Conservation (phyloP, 176 grass and related monocot genomes). For the Triticum urartu region DNA sequence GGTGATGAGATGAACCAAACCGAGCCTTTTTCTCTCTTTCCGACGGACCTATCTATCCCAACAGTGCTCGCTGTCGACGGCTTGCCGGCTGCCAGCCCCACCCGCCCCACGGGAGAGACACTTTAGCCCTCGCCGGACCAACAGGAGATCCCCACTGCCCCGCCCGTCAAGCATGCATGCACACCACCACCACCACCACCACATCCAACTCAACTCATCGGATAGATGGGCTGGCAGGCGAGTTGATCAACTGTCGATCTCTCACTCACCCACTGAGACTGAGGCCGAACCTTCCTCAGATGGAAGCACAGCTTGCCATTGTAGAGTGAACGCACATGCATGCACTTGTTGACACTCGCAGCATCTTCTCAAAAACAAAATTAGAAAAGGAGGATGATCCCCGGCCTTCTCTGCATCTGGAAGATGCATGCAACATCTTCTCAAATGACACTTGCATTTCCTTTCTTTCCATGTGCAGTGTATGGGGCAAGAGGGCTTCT, state of each 20-base stretch:
- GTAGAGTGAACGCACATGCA: background rate
- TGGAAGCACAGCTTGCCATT: too few species aligned
- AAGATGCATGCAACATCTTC: too few species aligned
- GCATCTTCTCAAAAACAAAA: too few species aligned
- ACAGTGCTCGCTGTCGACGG: constrained; percentile 23
- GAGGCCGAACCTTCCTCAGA: background rate
- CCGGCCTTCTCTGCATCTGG: too few species aligned
- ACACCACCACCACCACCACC: too few species aligned
- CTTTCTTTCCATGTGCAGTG: too few species aligned
- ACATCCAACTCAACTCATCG: background rate
- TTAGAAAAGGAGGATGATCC: too few species aligned
- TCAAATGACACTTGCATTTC: too few species aligned
- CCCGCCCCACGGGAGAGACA: background rate
- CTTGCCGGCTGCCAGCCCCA: constrained; percentile 23
- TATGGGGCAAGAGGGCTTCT: background rate
- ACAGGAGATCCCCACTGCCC: constrained; percentile 11
- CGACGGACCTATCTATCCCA: constrained; percentile 12
- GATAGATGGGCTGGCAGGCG: background rate
- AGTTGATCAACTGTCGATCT: background rate
- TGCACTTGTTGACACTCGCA: background rate
- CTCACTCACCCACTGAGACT: background rate
- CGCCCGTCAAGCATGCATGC: constrained; percentile 8
- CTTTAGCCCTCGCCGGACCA: background rate
- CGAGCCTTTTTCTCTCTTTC: background rate
- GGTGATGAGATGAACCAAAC: constrained; percentile 14